Conservation (phyloP, 106 monocot species). For the Cymbidium sinense region DNA sequence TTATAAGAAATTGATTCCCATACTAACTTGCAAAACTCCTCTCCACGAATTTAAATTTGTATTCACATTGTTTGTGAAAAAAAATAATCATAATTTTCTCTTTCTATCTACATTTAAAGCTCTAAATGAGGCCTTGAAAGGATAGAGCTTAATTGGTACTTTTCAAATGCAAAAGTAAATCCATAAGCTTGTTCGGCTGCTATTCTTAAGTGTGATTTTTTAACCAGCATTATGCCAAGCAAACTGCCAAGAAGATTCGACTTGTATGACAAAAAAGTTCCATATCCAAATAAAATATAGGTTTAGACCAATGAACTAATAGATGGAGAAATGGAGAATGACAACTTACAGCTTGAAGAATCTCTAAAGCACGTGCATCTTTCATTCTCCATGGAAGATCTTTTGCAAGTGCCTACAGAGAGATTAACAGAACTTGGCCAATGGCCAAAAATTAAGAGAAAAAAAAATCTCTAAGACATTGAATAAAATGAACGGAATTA, state of each 20-base stretch:
- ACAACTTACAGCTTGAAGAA: constrained; percentile 71
- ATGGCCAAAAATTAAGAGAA: neutral
- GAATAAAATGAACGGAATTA: neutral
- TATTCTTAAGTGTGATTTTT: neutral
- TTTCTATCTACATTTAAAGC: neutral
- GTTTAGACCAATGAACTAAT: neutral
- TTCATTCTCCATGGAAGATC: constrained; percentile 86
- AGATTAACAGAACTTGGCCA: neutral
- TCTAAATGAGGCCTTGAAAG: neutral
- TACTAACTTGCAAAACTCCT: too few species aligned
- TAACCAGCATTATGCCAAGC: neutral
- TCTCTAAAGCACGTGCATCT: constrained; percentile 68
- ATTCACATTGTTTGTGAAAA: too few species aligned
- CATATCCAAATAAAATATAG: constrained; percentile 3
- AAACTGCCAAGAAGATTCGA: neutral
- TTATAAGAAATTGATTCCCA: too few species aligned
- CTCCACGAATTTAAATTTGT: too few species aligned
- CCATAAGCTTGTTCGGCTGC: neutral
- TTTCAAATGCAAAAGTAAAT: neutral
- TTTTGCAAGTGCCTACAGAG: constrained; percentile 69
- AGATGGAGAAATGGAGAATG: neutral
- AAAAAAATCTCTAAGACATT: neutral
- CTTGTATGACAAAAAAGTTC: neutral
- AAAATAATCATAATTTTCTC: too few species aligned
- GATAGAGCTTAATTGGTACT: neutral